Conservation (phyloP, 108 stramenopile genomes). For the Skeletonema tropicum region DNA sequence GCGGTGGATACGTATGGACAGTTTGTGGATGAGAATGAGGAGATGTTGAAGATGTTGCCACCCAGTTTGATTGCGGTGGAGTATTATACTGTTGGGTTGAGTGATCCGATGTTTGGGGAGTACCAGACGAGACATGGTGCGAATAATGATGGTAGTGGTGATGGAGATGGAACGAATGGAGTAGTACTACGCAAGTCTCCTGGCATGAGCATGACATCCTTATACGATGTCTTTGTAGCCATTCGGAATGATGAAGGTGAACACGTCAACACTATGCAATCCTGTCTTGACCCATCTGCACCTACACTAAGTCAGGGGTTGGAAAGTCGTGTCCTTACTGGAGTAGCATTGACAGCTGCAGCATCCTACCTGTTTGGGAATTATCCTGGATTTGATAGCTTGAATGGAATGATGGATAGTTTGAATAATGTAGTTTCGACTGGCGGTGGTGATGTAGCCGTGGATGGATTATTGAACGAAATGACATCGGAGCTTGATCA, state of each 20-base stretch:
- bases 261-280: slow-evolving; percentile 59
- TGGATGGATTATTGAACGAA: slow-evolving; percentile 7
- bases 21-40: slow-evolving; percentile 76
- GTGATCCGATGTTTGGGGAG: slow-evolving; percentile 65
- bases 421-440: slow-evolving; percentile 11
- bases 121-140: slow-evolving; percentile 51
- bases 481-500: slow-evolving; percentile 33
- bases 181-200: slow-evolving; percentile 49
- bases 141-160: slow-evolving; percentile 10
- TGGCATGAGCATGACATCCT: slow-evolving; percentile 39
- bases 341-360: slow-evolving; percentile 46
- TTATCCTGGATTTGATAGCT: slow-evolving; percentile 6
- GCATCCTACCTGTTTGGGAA: slow-evolving; percentile 31
- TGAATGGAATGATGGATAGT: slow-evolving; percentile 6
- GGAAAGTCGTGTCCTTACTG: slow-evolving; percentile 50
- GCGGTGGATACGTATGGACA: slow-evolving; percentile 80
- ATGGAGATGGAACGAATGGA: not conserved
- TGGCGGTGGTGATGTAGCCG: slow-evolving; percentile 28
- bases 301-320: slow-evolving; percentile 40
- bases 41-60: slow-evolving; percentile 58
- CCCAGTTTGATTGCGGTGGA: slow-evolving; percentile 62
- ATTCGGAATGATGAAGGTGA: slow-evolving; percentile 70
- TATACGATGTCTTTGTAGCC: slow-evolving; percentile 64
- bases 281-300: slow-evolving; percentile 50
- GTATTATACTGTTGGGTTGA: slow-evolving; percentile 65